Evolutionary conservation across 2,329 filamentous ascomycete species (phyloP).

Genomic region (Fusarium proliferatum): DNA sequence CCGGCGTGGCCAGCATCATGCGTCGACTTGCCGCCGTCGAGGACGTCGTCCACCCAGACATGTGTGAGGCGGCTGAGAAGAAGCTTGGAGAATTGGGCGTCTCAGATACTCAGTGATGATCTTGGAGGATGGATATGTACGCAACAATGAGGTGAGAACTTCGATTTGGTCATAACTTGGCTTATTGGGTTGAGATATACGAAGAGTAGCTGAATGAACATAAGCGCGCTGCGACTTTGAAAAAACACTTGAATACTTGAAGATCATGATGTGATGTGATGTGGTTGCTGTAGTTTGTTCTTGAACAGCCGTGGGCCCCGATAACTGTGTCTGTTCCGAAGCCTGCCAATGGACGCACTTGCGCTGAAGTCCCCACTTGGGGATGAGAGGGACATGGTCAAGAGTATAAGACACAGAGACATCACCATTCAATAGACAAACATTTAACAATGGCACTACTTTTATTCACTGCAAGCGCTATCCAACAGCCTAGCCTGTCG

Average conservation of each 20-base stretch:
- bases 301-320: neutral
- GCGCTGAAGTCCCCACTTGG: neutral
- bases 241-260: neutral
- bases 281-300: neutral
- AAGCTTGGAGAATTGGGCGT: neutral
- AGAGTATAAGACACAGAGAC: neutral
- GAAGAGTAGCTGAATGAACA: neutral
- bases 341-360: fast-evolving
- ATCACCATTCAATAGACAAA: neutral
- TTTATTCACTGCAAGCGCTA: slow-evolving; percentile 44
- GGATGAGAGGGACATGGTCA: neutral
- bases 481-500: slow-evolving; percentile 38
- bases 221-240: neutral
- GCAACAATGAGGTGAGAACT: neutral
- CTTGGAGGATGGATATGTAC: neutral
- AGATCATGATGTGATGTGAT: neutral
- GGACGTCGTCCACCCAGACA: neutral
- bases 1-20: neutral
- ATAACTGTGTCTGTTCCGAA: neutral
- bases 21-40: neutral
- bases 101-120: neutral
- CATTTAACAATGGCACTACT: slow-evolving; percentile 45
- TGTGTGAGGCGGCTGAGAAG: neutral
- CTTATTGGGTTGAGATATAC: neutral
- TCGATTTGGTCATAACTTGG: neutral